Evolutionary conservation across 2,329 filamentous ascomycete species (phyloP).

Genomic region (Curvularia spicifera): DNA sequence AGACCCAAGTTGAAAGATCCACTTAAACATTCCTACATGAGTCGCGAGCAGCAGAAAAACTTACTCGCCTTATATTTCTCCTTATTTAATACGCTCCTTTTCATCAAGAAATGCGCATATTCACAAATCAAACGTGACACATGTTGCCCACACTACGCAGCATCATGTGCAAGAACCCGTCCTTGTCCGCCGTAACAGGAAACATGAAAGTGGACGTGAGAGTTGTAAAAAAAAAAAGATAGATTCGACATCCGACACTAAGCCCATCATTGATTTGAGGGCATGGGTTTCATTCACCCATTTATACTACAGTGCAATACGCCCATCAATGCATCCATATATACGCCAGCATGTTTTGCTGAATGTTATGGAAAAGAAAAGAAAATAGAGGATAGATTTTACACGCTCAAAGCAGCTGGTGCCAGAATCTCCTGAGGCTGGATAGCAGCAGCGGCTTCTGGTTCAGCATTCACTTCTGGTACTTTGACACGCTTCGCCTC

Average conservation of each 20-base stretch:
- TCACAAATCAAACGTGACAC: no score
- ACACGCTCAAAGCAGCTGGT: slow-evolving; percentile 31
- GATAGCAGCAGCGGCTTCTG: slow-evolving; percentile 10
- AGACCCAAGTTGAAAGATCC: no score
- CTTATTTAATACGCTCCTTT: no score
- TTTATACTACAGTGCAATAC: background rate
- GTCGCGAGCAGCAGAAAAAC: no score
- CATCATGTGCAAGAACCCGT: no score
- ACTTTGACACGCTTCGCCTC: slow-evolving; percentile 40
- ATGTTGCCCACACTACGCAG: no score
- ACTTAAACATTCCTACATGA: no score
- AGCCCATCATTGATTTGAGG: background rate
- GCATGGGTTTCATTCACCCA: background rate
- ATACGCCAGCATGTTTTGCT: background rate
- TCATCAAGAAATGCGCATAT: no score
- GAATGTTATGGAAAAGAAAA: background rate
- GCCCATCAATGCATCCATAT: background rate
- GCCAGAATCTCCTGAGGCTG: slow-evolving; percentile 27
- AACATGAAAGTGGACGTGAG: no score
- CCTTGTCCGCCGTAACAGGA: no score
- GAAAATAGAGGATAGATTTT: background rate
- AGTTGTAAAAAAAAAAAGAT: background rate
- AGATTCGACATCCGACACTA: background rate
- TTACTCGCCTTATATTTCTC: no score
- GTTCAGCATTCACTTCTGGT: slow-evolving; percentile 23